Evolutionary conservation across 2,329 filamentous ascomycete species (phyloP).

Genomic region (Penicillium paneum): DNA sequence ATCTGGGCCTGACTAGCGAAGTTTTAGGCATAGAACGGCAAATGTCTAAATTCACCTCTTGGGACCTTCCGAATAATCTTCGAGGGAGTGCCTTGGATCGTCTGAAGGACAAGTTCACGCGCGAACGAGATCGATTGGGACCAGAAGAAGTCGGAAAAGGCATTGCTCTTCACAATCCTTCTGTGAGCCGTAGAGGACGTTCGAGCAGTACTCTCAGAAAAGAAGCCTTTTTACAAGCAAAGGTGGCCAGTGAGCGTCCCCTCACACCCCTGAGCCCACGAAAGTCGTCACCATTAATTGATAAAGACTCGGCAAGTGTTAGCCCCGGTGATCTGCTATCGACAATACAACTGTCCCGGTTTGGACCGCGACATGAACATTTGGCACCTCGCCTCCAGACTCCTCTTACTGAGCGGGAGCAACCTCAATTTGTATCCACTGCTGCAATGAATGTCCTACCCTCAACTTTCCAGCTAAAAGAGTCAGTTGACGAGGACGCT

Average conservation of each 20-base stretch:
- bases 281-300: slow-evolving; percentile 23
- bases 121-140: slow-evolving; percentile 77
- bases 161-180: slow-evolving; percentile 88
- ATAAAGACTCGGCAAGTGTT: slow-evolving; percentile 46
- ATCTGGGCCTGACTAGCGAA: slow-evolving; percentile 86
- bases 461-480: slow-evolving; percentile 62
- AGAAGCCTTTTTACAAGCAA: slow-evolving; percentile 72
- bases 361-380: slow-evolving; percentile 51
- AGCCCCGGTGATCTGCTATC: slow-evolving; percentile 76
- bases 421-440: slow-evolving; percentile 35
- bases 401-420: slow-evolving; percentile 47
- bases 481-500: slow-evolving; percentile 81
- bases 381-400: slow-evolving; percentile 32
- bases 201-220: slow-evolving; percentile 74
- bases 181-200: slow-evolving; percentile 61
- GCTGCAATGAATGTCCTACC: slow-evolving; percentile 25
- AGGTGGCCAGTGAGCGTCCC: slow-evolving; percentile 46
- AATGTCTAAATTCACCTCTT: slow-evolving; percentile 89
- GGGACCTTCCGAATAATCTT: slow-evolving; percentile 86
- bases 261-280: slow-evolving; percentile 18
- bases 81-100: slow-evolving; percentile 77
- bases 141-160: slow-evolving; percentile 83
- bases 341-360: slow-evolving; percentile 69
- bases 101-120: slow-evolving; percentile 87
- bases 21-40: slow-evolving; percentile 88